Base-by-base conservation (phyloP, 768 basidiomycete genomes). In the Tylopilus balloui region DNA sequence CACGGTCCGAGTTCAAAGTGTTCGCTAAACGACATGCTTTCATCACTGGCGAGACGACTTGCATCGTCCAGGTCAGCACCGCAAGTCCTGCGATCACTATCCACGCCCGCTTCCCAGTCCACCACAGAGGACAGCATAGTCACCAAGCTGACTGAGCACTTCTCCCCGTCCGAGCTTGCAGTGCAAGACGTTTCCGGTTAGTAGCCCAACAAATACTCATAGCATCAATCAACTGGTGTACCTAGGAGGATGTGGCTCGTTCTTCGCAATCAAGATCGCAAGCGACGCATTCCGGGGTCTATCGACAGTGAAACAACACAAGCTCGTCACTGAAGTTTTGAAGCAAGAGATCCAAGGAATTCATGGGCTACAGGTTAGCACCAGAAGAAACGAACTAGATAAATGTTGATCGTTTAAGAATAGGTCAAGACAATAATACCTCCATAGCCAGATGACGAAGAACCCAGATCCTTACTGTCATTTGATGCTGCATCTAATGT, bases 101-200 rank as follows among this genome's bases (percentile, higher is more conserved):
- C 65, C n/a, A 53, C 50, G 45, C 42, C 58, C 35, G 59, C 60
- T 15, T 56, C 56, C 42, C 66, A 55, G 60, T 52, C 36, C 28
- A 56, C 43, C 25, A 69, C 74, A 21, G 75, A 81, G 55, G 69
- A 71, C 73, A 52, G 67, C 66, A 48, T 93, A 95, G 45, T 75
- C 76, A 54, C 73, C 20, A 97, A 95, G 69, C 73, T 98, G 24
- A 76, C 74, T 12, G 76, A 80, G 34, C 79, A 71, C 59, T 92
- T 99, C 65, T 70, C 76, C n/a, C 90, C 94, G 10, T 80, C 85
- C 13, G 78, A 84, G 51, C 72, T 98, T 17, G 78, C 82, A 52
- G 93, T 98, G 2, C 84, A 93, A 71, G 95, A 99, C 67, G 80
- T 94, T n/a, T 98, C 94, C 23, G 95, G 95, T 93, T 20, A 53